Evolutionary conservation across 202 grass and related monocot species (phyloP).

Genomic region (Zizania palustris): DNA sequence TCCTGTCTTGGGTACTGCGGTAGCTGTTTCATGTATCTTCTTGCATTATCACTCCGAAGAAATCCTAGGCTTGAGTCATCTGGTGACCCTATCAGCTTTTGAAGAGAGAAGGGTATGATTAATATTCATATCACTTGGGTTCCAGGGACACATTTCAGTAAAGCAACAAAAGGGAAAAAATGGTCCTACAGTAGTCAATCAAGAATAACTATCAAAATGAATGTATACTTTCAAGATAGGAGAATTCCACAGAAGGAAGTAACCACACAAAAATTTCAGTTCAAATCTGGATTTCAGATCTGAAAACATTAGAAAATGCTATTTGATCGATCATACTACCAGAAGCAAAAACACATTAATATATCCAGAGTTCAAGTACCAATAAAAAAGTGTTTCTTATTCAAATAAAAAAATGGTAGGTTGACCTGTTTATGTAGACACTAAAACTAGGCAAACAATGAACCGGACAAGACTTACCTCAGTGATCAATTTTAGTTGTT

Average conservation of each 20-base stretch:
- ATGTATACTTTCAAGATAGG: neutral
- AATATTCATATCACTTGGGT: conserved; percentile 12
- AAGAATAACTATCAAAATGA: conserved; percentile 11
- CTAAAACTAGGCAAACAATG: neutral
- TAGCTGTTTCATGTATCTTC: conserved; percentile 89
- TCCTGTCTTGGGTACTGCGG: conserved; percentile 75
- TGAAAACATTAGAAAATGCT: neutral
- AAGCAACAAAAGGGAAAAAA: neutral
- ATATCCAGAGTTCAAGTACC: neutral
- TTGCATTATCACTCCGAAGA: conserved; percentile 85
- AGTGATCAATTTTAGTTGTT: conserved; percentile 86
- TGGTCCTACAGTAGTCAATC: conserved; percentile 12
- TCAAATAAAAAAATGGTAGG: neutral
- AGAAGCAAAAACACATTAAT: conserved; percentile 20
- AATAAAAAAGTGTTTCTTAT: neutral
- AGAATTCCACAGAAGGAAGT: neutral
- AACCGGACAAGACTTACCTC: conserved; percentile 60
- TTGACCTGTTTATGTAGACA: neutral
- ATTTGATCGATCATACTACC: neutral
- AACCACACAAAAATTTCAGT: neutral
- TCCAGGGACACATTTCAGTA: conserved; percentile 3
- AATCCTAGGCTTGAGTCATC: conserved; percentile 91
- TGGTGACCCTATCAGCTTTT: conserved; percentile 94
- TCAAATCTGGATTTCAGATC: neutral
- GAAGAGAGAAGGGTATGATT: conserved; percentile 27